phyloP scores from a whole-genome alignment of 1,284 basidiomycete genomes.

The Vanrija humicola region DNA sequence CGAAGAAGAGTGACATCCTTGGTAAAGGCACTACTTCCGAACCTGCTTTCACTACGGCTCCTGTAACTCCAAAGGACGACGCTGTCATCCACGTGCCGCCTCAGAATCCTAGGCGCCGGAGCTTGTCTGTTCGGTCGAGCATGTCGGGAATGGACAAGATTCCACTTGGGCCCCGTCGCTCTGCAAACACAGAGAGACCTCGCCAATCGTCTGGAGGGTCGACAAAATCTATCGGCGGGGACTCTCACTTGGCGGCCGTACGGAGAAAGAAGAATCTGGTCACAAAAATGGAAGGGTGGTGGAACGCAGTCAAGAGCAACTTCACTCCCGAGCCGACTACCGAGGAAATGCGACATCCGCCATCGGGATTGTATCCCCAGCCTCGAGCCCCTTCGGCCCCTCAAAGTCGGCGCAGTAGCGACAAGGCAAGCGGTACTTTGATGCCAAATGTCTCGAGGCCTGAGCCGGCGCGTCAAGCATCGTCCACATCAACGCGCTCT shows the following conservation, averaged over 20 bases:
- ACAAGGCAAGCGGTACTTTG: conserved; percentile 9
- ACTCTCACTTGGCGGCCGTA: conserved; percentile 4
- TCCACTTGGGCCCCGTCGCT: conserved; percentile 20
- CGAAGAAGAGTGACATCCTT: neutral
- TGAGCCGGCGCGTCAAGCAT: conserved; percentile 23
- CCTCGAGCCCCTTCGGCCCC: conserved; percentile 37
- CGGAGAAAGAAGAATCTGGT: conserved; percentile 49
- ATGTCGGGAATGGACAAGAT: conserved; percentile 32
- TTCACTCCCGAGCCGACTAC: conserved; percentile 30
- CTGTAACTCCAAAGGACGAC: conserved; percentile 32
- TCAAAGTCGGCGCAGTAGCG: conserved; percentile 29
- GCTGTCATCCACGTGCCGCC: neutral
- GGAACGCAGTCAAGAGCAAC: conserved; percentile 51
- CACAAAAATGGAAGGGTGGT: conserved; percentile 52
- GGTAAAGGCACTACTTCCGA: neutral
- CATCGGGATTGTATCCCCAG: conserved; percentile 15
- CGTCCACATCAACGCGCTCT: conserved; percentile 19
- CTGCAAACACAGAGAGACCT: conserved; percentile 18
- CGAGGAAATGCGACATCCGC: conserved; percentile 7
- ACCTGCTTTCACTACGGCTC: conserved; percentile 10
- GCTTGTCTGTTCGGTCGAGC: conserved; percentile 35
- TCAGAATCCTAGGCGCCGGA: conserved; percentile 20
- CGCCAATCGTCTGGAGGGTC: conserved; percentile 38
- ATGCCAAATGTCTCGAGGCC: conserved; percentile 23
- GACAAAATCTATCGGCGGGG: conserved; percentile 3